Conservation (phyloP, 805 yeast genomes). For the Yamadazyma takamatsuzukensis region DNA sequence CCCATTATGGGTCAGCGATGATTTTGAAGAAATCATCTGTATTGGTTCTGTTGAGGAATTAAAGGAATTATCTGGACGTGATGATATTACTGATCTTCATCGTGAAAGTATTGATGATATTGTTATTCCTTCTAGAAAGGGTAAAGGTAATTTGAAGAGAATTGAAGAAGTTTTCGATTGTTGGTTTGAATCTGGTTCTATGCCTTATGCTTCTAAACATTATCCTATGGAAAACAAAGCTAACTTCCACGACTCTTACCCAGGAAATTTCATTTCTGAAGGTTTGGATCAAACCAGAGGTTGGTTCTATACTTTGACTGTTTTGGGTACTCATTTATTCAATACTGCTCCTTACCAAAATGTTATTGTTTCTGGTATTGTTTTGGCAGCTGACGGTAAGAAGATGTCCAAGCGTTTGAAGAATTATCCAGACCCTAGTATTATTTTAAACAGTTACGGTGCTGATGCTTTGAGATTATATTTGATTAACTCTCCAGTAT, state of each 20-base stretch:
- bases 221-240: constrained; percentile 91
- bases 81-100: constrained; percentile 83
- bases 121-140: constrained; percentile 87
- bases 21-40: constrained; percentile 87
- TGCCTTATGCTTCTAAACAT: constrained; percentile 97
- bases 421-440: constrained; percentile 93
- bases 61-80: constrained; percentile 75
- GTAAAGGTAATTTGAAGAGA: constrained; percentile 85
- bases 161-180: constrained; percentile 98
- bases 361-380: constrained; percentile 94
- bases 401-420: constrained; percentile 98
- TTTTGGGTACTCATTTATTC: constrained; percentile 92
- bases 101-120: constrained; percentile 89
- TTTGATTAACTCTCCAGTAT: constrained; percentile 94
- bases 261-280: constrained; percentile 97
- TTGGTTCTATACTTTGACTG: constrained; percentile 97
- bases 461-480: constrained; percentile 97
- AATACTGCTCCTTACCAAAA: constrained; percentile 90
- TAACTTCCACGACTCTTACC: constrained; percentile 70
- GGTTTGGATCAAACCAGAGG: constrained; percentile 99
- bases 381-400: constrained; percentile 96
- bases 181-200: constrained; percentile 99
- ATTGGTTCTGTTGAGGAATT: constrained; percentile 88
- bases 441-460: constrained; percentile 83
- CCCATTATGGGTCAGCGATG: constrained; percentile 97